Percentiles rank a stretch among this genome's conserved stretches.
phyloP scores from a whole-genome alignment of 2,329 filamentous ascomycete genomes.

The Ilyonectria sp. region DNA sequence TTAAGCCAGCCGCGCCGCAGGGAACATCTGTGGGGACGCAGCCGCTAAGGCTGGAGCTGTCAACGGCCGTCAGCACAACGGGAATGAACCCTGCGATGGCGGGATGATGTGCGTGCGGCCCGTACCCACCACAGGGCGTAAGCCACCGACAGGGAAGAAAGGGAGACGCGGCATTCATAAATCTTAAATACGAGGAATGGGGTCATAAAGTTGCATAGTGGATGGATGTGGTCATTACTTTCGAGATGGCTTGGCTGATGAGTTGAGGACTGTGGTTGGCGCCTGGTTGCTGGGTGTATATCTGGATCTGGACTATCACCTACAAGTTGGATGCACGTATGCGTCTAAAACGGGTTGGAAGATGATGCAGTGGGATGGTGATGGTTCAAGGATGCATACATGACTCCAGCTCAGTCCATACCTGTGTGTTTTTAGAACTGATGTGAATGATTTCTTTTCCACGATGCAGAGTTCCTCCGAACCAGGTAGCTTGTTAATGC shows the following conservation, averaged over 20 bases:
- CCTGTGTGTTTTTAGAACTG: neutral
- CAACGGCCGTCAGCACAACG: conserved; percentile 8
- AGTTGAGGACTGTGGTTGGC: neutral
- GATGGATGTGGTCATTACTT: neutral
- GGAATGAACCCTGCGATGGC: conserved; percentile 1
- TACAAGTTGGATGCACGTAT: too few species aligned
- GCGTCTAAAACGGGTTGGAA: too few species aligned
- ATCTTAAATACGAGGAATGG: neutral
- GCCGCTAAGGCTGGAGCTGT: neutral
- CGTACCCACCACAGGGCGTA: conserved; percentile 23
- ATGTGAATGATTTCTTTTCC: neutral
- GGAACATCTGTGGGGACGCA: conserved; percentile 19
- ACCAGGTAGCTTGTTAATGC: neutral
- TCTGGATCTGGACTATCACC: too few species aligned
- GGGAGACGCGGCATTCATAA: conserved; percentile 2
- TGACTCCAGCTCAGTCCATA: neutral
- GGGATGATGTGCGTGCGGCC: conserved; percentile 14
- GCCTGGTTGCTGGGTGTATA: neutral
- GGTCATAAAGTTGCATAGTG: neutral
- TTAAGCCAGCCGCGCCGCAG: neutral
- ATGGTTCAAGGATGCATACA: neutral
- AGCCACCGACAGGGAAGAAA: conserved; percentile 17
- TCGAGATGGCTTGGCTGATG: neutral
- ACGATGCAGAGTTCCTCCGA: neutral
- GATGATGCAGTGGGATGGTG: neutral